Evolutionary conservation across 2,329 filamentous ascomycete species (phyloP).

Genomic region (Cryphonectria parasitica): DNA sequence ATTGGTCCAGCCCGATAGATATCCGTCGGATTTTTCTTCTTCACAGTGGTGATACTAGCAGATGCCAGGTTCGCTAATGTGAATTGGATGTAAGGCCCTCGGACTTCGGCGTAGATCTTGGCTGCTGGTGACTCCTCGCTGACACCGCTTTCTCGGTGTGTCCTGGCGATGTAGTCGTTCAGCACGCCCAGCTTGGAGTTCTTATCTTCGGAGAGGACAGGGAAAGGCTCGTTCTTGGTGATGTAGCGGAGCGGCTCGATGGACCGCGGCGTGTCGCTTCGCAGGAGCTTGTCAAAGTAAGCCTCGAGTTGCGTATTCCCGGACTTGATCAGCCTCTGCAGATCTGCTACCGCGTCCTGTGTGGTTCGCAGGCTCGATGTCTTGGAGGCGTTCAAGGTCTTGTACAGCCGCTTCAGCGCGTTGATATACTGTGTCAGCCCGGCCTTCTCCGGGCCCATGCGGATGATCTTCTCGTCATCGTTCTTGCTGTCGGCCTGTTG

Average conservation of each 20-base stretch:
- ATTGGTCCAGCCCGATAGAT: conserved; percentile 80
- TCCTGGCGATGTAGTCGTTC: conserved; percentile 73
- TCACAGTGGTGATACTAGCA: conserved; percentile 81
- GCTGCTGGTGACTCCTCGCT: conserved; percentile 71
- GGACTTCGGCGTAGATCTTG: conserved; percentile 81
- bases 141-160: conserved; percentile 52
- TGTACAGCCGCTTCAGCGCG: conserved; percentile 86
- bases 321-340: conserved; percentile 74
- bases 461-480: conserved; percentile 88
- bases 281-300: conserved; percentile 77
- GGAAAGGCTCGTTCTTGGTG: conserved; percentile 87
- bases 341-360: conserved; percentile 82
- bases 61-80: conserved; percentile 85
- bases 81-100: conserved; percentile 82
- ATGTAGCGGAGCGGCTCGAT: conserved; percentile 92
- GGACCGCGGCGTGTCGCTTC: conserved; percentile 73
- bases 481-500: conserved; percentile 93
- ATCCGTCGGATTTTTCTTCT: conserved; percentile 79
- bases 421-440: conserved; percentile 84
- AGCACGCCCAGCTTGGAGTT: conserved; percentile 78
- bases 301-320: conserved; percentile 84
- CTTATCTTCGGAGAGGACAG: conserved; percentile 75
- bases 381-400: conserved; percentile 82
- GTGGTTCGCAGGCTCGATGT: conserved; percentile 91
- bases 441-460: conserved; percentile 80